phyloP scores from a whole-genome alignment of 2,329 filamentous ascomycete genomes.

The Harringtonia lauricola region DNA sequence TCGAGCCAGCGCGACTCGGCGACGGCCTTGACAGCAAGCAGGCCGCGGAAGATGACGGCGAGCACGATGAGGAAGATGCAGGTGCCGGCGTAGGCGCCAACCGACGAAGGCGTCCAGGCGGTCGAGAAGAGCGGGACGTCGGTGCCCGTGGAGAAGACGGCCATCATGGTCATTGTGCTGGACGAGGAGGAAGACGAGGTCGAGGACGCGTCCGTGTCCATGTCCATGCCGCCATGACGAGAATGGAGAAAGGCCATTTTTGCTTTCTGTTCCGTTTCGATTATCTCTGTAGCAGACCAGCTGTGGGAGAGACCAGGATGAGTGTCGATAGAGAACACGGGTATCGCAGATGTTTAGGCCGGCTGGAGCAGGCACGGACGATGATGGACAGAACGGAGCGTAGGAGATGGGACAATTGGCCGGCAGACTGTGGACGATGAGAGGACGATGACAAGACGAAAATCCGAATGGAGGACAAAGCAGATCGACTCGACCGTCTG shows the following conservation, averaged over 20 bases:
- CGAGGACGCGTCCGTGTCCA: constrained; percentile 9
- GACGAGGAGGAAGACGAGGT: constrained; percentile 6
- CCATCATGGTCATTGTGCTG: constrained; percentile 8
- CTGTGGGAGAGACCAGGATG: too few species aligned
- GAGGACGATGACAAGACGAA: too few species aligned
- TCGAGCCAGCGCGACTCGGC: constrained; percentile 56
- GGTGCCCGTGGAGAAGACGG: constrained; percentile 45
- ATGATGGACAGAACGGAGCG: too few species aligned
- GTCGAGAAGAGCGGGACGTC: constrained; percentile 44
- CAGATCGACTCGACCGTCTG: neutral
- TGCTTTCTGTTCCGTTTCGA: too few species aligned
- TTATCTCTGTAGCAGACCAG: too few species aligned
- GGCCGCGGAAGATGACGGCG: constrained; percentile 53
- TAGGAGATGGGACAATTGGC: too few species aligned
- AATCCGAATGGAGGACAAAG: neutral
- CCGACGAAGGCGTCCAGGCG: constrained; percentile 60
- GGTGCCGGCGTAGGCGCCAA: constrained; percentile 71
- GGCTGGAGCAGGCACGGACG: too few species aligned
- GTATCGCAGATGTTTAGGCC: too few species aligned
- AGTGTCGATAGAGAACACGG: neutral
- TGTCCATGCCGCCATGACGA: neutral
- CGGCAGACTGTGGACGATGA: too few species aligned
- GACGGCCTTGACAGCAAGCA: constrained; percentile 62
- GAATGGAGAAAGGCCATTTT: neutral
- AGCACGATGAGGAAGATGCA: constrained; percentile 85